These are phyloP conservation scores for Aspergillus nidulans DNA, from an alignment of 495 filamentous ascomycete species.

Conservation along the genomic window DNA sequence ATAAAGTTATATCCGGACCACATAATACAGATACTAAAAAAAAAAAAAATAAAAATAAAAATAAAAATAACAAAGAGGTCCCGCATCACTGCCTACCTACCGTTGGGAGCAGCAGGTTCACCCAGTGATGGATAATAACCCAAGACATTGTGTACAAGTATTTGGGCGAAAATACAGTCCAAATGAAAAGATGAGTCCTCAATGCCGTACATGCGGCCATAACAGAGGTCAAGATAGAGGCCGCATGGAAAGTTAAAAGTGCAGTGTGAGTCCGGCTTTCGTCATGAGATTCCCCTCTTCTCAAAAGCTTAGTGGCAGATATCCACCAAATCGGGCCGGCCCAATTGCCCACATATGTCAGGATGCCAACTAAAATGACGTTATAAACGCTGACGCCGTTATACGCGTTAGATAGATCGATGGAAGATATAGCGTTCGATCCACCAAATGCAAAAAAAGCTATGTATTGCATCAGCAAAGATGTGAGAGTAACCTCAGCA, in stretches of 20 bases:
- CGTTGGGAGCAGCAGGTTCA: conserved; percentile 43
- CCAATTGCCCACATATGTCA: conserved; percentile 91
- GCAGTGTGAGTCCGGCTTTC: conserved; percentile 44
- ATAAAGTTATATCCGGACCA: not conserved
- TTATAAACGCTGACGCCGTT: conserved; percentile 74
- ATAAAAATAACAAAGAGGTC: too few species aligned
- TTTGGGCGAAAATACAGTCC: conserved; percentile 98
- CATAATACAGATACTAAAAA: not conserved
- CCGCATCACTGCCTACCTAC: not conserved
- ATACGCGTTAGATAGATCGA: conserved; percentile 79
- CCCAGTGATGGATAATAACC: conserved; percentile 71
- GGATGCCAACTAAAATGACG: conserved; percentile 60
- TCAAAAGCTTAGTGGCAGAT: conserved; percentile 53
- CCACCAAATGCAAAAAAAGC: conserved; percentile 90
- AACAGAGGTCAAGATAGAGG: conserved; percentile 58
- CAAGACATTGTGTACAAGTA: conserved; percentile 89
- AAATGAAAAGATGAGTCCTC: conserved; percentile 91
- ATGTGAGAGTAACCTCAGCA: conserved; percentile 57
- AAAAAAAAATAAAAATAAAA: too few species aligned
- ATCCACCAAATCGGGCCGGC: conserved; percentile 86
- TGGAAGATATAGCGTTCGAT: conserved; percentile 85
- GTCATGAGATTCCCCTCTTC: conserved; percentile 26
- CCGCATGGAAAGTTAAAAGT: conserved; percentile 61
- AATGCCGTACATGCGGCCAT: conserved; percentile 85
- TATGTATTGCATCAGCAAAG: conserved; percentile 63